phyloP scores from a whole-genome alignment of 164 flowering plant species.

The Chloranthus sessilifolius region DNA sequence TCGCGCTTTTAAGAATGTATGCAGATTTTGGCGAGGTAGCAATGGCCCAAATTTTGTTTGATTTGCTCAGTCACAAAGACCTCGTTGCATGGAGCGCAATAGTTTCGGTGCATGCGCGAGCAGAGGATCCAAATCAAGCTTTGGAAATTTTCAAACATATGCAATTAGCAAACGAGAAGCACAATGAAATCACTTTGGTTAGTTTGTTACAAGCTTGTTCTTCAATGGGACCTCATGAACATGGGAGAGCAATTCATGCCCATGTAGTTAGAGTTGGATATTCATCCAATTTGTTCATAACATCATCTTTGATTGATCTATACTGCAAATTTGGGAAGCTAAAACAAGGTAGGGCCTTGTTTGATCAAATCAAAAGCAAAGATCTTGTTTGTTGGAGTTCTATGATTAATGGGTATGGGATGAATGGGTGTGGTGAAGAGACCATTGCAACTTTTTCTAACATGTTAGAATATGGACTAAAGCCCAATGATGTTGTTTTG shows the following conservation, averaged over 20 bases:
- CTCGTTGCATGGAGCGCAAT: conserved; percentile 58
- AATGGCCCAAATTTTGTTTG: conserved; percentile 28
- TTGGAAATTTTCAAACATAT: conserved; percentile 32
- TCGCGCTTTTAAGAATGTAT: conserved; percentile 47
- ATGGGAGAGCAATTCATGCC: conserved; percentile 47
- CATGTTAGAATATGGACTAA: conserved; percentile 41
- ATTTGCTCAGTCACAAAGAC: conserved; percentile 38
- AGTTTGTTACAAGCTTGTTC: conserved; percentile 53
- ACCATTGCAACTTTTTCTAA: conserved; percentile 44
- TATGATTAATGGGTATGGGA: conserved; percentile 57
- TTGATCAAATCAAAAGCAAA: conserved; percentile 30
- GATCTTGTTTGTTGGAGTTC: conserved; percentile 69
- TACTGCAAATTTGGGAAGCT: conserved; percentile 56
- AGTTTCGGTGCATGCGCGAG: conserved; percentile 37
- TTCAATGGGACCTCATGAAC: conserved; percentile 28
- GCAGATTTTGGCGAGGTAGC: conserved; percentile 37
- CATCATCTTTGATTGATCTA: conserved; percentile 49
- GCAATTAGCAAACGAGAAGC: conserved; percentile 34
- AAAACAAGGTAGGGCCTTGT: conserved; percentile 36
- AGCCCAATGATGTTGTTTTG: conserved; percentile 50
- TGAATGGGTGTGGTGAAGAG: conserved; percentile 52
- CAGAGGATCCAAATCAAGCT: conserved; percentile 31
- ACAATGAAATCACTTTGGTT: conserved; percentile 46
- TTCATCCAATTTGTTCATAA: conserved; percentile 32
- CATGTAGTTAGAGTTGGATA: conserved; percentile 34